Evolutionary conservation across 192 early-diverging fungal species (phyloP).

Genomic region (Backusella mclennaniae): DNA sequence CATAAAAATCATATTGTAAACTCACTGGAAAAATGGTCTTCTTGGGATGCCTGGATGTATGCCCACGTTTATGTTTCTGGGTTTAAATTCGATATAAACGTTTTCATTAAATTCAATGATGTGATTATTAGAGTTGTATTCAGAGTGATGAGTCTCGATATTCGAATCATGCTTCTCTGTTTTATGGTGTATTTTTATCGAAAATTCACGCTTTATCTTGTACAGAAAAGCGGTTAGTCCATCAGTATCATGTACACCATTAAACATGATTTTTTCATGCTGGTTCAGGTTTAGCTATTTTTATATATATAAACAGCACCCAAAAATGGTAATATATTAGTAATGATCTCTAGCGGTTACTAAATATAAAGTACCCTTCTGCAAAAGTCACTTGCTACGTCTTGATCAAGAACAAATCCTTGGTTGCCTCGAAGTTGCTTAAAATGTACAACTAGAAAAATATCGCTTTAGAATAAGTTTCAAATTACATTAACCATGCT

Average conservation of each 20-base stretch:
- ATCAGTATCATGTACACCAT: slow-evolving; percentile 34
- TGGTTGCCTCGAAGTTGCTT: slow-evolving; percentile 33
- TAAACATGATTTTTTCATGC: slow-evolving; percentile 29
- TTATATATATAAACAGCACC: background rate
- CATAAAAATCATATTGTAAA: background rate
- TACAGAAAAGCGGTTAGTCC: slow-evolving; percentile 30
- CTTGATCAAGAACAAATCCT: slow-evolving; percentile 28
- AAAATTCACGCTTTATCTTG: slow-evolving; percentile 25
- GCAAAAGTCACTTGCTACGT: slow-evolving; percentile 23
- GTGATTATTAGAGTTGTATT: slow-evolving; percentile 7
- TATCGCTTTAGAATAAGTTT: background rate
- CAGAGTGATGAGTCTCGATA: background rate
- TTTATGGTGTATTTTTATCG: slow-evolving; percentile 38
- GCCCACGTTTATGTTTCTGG: slow-evolving; percentile 5
- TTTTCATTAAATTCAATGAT: slow-evolving; percentile 31
- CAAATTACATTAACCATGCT: background rate
- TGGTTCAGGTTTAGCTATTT: slow-evolving; percentile 24
- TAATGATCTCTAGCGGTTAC: background rate
- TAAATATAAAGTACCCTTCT: slow-evolving; percentile 9
- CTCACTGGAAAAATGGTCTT: slow-evolving; percentile 31
- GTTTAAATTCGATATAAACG: slow-evolving; percentile 33
- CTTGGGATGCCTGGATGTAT: background rate
- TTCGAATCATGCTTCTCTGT: background rate
- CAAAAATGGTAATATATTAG: background rate
- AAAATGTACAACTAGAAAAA: slow-evolving; percentile 30